Base-by-base conservation (phyloP, 352 stramenopile species). In the Globisporangium takayamanum region DNA sequence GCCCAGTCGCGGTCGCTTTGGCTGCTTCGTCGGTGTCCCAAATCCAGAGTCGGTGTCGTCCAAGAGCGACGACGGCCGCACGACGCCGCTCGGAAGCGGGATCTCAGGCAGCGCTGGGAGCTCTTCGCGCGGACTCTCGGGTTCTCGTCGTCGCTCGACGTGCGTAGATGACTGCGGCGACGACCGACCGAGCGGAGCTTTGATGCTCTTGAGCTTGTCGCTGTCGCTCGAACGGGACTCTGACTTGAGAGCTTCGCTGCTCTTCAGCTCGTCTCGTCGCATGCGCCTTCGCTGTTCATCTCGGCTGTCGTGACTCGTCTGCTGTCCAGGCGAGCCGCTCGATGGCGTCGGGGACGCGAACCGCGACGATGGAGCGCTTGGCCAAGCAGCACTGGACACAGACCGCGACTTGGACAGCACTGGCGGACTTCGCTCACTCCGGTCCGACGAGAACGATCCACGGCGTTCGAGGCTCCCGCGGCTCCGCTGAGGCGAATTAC, bases 91-190 rank as follows among this genome's bases (percentile, higher is more conserved):
- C 5, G 74, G 76, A 48, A 80, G 66, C 36, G 82, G 82, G 28
- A 92, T 92, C 41, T 89, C 72, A 8, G 80, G 82, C 18, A 92
- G 60, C 25, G 69, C 68, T 62, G 82, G 79, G 1, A 84, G 59
- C 37, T 89, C 80, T 66, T 92, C 82, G 42, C 64, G 65, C 33
- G 53, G 50, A 39, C 56, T 62, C 18, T 25, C 46, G 8, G 22
- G 20, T 37, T 60, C 55, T 14, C 45, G 16, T 39, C 51, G 16
- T 5, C 51, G 4, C 55, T n/a, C 25, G 33, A 10, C n/a, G n/a
- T 53, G 30, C 15, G 39, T n/a, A 12, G 39, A 14, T 22, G 48
- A 28, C 18, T 50, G 28, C n/a, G 58, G 41, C 22, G 58, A 58
- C 14, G 50, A 53, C 42, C 58, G 54, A 41, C 42, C 52, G 25